Conservation (phyloP, 495 filamentous ascomycete genomes). For the Penicillium samsonianum region DNA sequence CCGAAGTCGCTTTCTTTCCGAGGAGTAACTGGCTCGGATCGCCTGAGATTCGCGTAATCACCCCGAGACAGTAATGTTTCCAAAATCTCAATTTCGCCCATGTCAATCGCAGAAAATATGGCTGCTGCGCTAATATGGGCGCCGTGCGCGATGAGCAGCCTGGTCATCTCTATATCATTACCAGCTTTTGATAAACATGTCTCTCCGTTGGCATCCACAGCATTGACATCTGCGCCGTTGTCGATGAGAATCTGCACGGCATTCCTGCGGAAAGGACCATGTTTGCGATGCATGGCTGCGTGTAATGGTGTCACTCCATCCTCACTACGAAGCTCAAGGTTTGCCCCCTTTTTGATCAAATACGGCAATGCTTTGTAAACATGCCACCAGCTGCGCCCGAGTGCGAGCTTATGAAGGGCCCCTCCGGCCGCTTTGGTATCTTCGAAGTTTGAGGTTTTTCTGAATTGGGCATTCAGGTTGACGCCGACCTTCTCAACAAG, state of each 20-base stretch:
- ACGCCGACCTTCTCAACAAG: conserved; percentile 20
- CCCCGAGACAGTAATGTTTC: conserved; percentile 16
- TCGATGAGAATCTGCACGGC: conserved; percentile 26
- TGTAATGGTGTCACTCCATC: conserved; percentile 21
- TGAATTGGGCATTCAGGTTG: conserved; percentile 9
- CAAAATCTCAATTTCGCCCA: conserved; percentile 11
- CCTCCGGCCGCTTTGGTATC: too few species aligned
- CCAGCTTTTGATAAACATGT: conserved; percentile 23
- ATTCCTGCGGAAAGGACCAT: conserved; percentile 17
- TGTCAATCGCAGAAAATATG: conserved; percentile 18
- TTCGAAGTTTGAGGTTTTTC: too few species aligned
- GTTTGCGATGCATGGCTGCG: conserved; percentile 1
- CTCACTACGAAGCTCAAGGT: conserved; percentile 17
- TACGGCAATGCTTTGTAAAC: conserved; percentile 24
- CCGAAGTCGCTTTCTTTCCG: too few species aligned
- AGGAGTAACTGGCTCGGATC: not conserved
- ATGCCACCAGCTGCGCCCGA: conserved; percentile 21
- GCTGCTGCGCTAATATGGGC: conserved; percentile 8
- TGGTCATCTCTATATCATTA: conserved; percentile 14
- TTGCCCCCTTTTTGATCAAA: conserved; percentile 18
- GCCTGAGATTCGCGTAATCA: conserved; percentile 3
- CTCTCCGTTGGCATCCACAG: conserved; percentile 16
- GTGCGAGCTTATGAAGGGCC: conserved; percentile 17
- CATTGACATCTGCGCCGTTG: conserved; percentile 30
- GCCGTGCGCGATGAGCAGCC: conserved; percentile 17